Base-by-base conservation (phyloP, 2,329 filamentous ascomycete species). In the Elsinoe batatas region DNA sequence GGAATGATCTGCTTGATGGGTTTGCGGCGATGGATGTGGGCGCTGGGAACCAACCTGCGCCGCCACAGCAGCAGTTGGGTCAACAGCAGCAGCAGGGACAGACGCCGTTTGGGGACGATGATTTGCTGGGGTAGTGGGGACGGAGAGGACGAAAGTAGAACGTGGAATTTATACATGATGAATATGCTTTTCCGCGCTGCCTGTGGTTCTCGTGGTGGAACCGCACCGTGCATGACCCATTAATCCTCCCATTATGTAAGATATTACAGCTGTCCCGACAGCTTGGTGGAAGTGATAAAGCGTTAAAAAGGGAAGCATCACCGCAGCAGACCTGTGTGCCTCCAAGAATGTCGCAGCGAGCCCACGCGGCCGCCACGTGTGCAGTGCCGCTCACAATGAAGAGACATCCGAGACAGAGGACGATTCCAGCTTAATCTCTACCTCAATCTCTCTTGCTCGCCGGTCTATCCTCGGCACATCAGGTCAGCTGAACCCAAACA, bases 21-120 rank as follows among this genome's bases (percentile, higher is more conserved):
- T 94, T 98, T 67, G 87, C 84, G 26, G 83, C 82, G 3, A 76
- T 98, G 73, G 84, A 88, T 71, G 75, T 98, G 66, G 80, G 83
- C 46, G 42, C 32, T 3, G 37, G 53, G 8, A 18, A 40, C 13
- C 80, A 76, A 60, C 80, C 84, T 61, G 82, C 86, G 15, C 78
- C 85, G 32, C 83, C 85, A 13, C 76, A 85, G 3, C 74, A 76
- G 10, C 79, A 81, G 67, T 79, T 86, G 64, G 61, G 62, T 33
- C 47, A 51, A 22, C 44, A 49, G 26, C 26, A 30, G 22, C 47
- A 51, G 40, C 53, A 55, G 53, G 67, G 82, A 60, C 72, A 70
- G 43, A 67, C 67, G 60, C 73, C 74, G 59, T 68, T 62, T 63
- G 49, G 79, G 81, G 68, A 60, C 15, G 58, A 60, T 30, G 58